A percentile compares a stretch with the other conserved stretches of the same genome.
Conservation (phyloP, 805 yeast genomes). For the Barnettozyma californica region DNA sequence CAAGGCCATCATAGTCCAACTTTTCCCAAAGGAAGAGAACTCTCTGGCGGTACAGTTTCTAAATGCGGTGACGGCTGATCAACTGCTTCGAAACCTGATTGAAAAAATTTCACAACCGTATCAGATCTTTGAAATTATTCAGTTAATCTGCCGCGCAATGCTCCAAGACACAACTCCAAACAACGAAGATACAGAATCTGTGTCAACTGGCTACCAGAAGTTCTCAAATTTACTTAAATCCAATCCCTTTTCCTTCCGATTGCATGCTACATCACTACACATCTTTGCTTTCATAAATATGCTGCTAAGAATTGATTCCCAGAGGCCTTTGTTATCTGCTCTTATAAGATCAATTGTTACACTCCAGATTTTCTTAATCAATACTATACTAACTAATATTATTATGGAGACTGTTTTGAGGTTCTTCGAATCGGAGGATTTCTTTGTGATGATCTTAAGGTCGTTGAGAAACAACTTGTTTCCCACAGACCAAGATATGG, state of each 20-base stretch:
- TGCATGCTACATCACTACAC: constrained; percentile 7
- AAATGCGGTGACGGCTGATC: constrained; percentile 35
- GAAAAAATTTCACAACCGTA: constrained; percentile 47
- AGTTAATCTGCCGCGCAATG: constrained; percentile 14
- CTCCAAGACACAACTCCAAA: constrained; percentile 1
- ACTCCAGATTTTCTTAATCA: constrained; percentile 9
- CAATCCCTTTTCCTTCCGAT: not conserved
- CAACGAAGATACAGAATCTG: not conserved
- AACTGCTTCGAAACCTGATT: constrained; percentile 35
- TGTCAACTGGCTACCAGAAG: not conserved
- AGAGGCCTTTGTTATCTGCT: constrained; percentile 30
- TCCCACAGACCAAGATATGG: constrained; percentile 46
- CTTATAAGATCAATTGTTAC: constrained; percentile 20
- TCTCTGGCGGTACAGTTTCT: constrained; percentile 37
- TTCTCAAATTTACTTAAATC: not conserved
- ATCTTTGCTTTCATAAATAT: constrained; percentile 23
- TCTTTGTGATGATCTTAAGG: constrained; percentile 22
- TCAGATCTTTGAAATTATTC: constrained; percentile 40
- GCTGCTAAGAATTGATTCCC: constrained; percentile 13
- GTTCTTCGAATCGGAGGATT: constrained; percentile 14
- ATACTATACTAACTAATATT: constrained; percentile 20
- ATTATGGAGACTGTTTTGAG: constrained; percentile 16
- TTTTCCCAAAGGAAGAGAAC: constrained; percentile 37
- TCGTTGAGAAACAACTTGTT: constrained; percentile 35
- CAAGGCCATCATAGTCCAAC: constrained; percentile 28